Conservation (phyloP, 192 early-diverging fungal genomes). For the Gryganskiella cystojenkinii region DNA sequence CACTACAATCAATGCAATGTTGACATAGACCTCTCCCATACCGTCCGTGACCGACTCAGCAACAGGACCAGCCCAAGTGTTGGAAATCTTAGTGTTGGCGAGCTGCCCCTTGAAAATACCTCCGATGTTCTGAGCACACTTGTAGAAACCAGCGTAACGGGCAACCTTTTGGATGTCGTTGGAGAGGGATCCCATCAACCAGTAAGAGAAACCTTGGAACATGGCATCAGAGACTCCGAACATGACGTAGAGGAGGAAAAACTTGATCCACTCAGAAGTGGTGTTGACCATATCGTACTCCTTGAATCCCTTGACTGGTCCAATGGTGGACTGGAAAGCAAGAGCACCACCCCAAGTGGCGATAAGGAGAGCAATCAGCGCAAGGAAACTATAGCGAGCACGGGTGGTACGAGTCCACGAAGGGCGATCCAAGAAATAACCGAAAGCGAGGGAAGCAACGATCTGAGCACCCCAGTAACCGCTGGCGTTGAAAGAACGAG, state of each 20-base stretch:
- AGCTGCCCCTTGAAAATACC: too few relatives aligned
- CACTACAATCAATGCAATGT: too few relatives aligned
- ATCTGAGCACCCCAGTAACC: conserved; percentile 86
- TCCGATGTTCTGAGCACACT: conserved; percentile 33
- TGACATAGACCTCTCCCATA: too few relatives aligned
- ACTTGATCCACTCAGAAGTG: conserved; percentile 58
- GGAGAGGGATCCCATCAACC: conserved; percentile 87
- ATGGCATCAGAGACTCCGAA: conserved; percentile 86
- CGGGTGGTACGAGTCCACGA: conserved; percentile 67
- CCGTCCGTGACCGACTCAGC: too few relatives aligned
- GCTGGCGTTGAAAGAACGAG: conserved; percentile 75
- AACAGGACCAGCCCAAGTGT: too few relatives aligned
- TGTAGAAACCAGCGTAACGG: conserved; percentile 71
- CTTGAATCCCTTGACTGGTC: conserved; percentile 27
- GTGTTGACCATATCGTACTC: conserved; percentile 32
- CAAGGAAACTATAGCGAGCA: conserved; percentile 68
- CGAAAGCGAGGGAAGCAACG: conserved; percentile 68
- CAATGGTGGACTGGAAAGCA: conserved; percentile 65
- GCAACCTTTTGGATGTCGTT: conserved; percentile 82
- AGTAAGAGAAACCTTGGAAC: conserved; percentile 84
- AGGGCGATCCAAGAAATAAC: conserved; percentile 69
- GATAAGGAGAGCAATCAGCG: conserved; percentile 58
- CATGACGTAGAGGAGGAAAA: conserved; percentile 75
- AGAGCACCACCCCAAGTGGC: conserved; percentile 72
- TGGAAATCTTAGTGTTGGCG: too few relatives aligned